phyloP scores from a whole-genome alignment of 768 basidiomycete genomes.

The Dacryopinax spathularia region DNA sequence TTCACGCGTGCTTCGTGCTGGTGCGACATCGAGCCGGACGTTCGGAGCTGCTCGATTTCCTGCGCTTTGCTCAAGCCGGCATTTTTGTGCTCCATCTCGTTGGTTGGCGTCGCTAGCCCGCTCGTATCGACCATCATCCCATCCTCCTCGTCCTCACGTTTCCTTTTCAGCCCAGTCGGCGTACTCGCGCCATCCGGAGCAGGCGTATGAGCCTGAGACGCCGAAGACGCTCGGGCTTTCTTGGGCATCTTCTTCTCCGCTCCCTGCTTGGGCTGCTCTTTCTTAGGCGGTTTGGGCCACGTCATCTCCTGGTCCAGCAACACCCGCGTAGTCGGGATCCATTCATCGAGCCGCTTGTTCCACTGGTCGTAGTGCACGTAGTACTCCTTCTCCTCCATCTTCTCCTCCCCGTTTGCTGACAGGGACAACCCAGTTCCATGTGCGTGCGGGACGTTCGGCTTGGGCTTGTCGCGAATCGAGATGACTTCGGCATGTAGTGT shows the following conservation, averaged over 20 bases:
- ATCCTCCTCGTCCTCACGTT: conserved; percentile 47
- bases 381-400: conserved; percentile 77
- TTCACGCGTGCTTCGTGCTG: conserved; percentile 96
- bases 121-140: conserved; percentile 31
- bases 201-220: conserved; percentile 28
- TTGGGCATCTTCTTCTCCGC: conserved; percentile 19
- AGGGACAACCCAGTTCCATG: conserved; percentile 30
- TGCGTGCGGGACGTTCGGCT: conserved; percentile 39
- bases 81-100: conserved; percentile 36
- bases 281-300: conserved; percentile 64
- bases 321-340: conserved; percentile 81
- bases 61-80: conserved; percentile 85
- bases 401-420: conserved; percentile 37
- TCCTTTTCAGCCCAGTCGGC: conserved; percentile 45
- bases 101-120: conserved; percentile 25
- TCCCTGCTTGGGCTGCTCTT: conserved; percentile 41
- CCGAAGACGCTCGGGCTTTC: conserved; percentile 9
- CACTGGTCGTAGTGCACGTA: conserved; percentile 99
- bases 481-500: conserved; percentile 92
- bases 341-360: conserved; percentile 98
- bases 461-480: conserved; percentile 79
- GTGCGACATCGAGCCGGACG: conserved; percentile 97
- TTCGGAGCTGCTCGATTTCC: conserved; percentile 96
- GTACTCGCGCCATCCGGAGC: conserved; percentile 42
- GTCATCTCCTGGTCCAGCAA: conserved; percentile 76